phyloP scores from a whole-genome alignment of 1,284 basidiomycete species.

The Irpex sp. region DNA sequence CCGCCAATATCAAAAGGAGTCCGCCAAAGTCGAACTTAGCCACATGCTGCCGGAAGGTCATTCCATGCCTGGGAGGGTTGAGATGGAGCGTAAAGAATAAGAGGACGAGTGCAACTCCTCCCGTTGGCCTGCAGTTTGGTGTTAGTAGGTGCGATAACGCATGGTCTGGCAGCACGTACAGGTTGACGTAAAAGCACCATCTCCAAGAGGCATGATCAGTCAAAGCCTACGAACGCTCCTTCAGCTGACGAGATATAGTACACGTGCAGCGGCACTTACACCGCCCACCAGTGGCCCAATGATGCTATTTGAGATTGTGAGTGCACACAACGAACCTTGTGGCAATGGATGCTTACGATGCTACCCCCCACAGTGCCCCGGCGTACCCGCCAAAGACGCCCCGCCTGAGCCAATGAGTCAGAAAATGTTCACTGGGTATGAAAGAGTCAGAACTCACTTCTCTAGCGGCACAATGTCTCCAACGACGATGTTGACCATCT shows the following conservation, averaged over 20 bases:
- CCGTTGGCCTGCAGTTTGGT: neutral
- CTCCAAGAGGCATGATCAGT: constrained; percentile 13
- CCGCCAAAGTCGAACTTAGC: constrained; percentile 73
- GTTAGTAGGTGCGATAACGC: neutral
- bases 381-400: constrained; percentile 37
- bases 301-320: constrained; percentile 26
- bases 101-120: neutral
- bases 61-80: constrained; percentile 35
- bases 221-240: neutral
- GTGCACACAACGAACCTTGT: neutral
- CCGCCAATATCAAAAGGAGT: constrained; percentile 60
- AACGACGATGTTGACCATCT: constrained; percentile 36
- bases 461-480: constrained; percentile 30
- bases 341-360: constrained; percentile 24
- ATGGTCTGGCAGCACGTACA: neutral
- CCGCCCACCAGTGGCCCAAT: constrained; percentile 40
- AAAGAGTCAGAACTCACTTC: neutral
- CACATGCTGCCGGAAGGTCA: constrained; percentile 50
- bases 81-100: neutral
- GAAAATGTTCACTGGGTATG: neutral
- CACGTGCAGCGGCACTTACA: constrained; percentile 12
- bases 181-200: constrained; percentile 1
- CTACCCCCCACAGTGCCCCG: constrained; percentile 44
- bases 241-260: neutral
- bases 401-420: constrained; percentile 22